Conservation (phyloP, 2,329 filamentous ascomycete species). For the Colletotrichum sp. region DNA sequence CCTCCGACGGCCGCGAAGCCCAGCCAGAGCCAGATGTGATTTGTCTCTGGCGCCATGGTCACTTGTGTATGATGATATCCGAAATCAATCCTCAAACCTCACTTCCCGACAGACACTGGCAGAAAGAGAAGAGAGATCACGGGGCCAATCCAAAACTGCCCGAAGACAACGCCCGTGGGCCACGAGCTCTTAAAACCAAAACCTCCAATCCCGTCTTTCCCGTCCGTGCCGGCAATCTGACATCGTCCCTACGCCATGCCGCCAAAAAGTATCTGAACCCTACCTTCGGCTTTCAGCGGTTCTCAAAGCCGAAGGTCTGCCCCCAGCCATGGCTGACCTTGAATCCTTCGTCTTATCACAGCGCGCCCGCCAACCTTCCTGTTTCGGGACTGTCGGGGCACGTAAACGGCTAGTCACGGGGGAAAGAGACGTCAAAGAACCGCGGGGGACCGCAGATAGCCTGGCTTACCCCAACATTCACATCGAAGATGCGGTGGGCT, state of each 20-base stretch:
- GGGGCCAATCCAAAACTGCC: not conserved
- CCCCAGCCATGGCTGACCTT: not conserved
- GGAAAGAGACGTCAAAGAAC: not conserved
- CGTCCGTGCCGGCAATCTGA: not conserved
- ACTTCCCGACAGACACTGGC: not conserved
- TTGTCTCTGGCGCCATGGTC: slow-evolving; percentile 25
- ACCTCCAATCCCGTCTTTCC: not conserved
- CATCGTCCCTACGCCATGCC: not conserved
- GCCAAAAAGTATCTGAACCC: not conserved
- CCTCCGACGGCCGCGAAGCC: slow-evolving; percentile 38
- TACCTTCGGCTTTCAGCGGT: slow-evolving; percentile 12
- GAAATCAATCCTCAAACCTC: not conserved
- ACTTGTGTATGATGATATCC: not conserved
- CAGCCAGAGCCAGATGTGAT: slow-evolving; percentile 46
- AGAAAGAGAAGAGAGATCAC: not conserved
- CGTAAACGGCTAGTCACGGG: not conserved
- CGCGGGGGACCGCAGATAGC: not conserved
- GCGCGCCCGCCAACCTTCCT: not conserved
- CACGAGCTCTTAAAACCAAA: not conserved
- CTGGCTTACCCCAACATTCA: slow-evolving; percentile 11
- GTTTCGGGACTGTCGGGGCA: not conserved
- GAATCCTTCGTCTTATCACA: not conserved
- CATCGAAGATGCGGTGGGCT: not conserved
- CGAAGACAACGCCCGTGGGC: not conserved
- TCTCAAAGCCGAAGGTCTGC: not conserved